Percentiles rank a stretch among this genome's conserved stretches.
These are phyloP conservation scores for Malassezia dermatis DNA, from an alignment of 1,284 basidiomycete genomes.

Conservation along the genomic window DNA sequence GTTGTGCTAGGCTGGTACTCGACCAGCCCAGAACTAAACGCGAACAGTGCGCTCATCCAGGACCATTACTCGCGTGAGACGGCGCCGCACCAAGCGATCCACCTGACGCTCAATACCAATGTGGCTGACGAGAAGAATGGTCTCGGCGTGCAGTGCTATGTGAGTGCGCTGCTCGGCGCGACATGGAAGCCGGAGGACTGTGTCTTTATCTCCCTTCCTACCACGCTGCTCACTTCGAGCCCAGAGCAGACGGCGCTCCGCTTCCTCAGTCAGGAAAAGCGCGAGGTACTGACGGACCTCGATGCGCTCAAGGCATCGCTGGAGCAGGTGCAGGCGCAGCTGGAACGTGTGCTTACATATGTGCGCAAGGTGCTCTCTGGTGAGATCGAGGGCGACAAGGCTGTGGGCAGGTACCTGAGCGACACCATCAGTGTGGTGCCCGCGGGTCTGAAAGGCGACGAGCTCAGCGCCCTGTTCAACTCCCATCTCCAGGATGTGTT, in stretches of 20 bases:
- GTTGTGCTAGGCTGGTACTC: constrained; percentile 72
- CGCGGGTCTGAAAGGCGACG: constrained; percentile 29
- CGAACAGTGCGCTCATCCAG: constrained; percentile 93
- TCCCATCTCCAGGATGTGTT: constrained; percentile 63
- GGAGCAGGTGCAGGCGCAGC: constrained; percentile 62
- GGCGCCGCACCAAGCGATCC: constrained; percentile 74
- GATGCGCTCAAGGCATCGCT: constrained; percentile 60
- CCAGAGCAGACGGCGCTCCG: constrained; percentile 39
- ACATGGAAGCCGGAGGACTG: constrained; percentile 43
- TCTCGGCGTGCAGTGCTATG: constrained; percentile 67
- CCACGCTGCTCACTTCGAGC: constrained; percentile 47
- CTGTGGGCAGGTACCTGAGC: constrained; percentile 82
- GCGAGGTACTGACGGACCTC: constrained; percentile 40
- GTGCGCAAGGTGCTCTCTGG: constrained; percentile 73
- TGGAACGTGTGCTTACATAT: constrained; percentile 74
- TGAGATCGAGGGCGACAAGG: constrained; percentile 68
- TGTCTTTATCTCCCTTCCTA: constrained; percentile 40
- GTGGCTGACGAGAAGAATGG: constrained; percentile 46
- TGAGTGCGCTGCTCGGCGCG: constrained; percentile 57
- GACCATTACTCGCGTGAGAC: constrained; percentile 95
- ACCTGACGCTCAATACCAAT: constrained; percentile 83
- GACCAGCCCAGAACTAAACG: constrained; percentile 65
- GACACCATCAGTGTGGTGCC: constrained; percentile 56
- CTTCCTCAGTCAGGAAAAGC: constrained; percentile 63
- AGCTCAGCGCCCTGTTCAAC: constrained; percentile 44